These are phyloP conservation scores for Coemansia sp. DNA, from an alignment of 192 early-diverging fungal species.

Conservation along the genomic window DNA sequence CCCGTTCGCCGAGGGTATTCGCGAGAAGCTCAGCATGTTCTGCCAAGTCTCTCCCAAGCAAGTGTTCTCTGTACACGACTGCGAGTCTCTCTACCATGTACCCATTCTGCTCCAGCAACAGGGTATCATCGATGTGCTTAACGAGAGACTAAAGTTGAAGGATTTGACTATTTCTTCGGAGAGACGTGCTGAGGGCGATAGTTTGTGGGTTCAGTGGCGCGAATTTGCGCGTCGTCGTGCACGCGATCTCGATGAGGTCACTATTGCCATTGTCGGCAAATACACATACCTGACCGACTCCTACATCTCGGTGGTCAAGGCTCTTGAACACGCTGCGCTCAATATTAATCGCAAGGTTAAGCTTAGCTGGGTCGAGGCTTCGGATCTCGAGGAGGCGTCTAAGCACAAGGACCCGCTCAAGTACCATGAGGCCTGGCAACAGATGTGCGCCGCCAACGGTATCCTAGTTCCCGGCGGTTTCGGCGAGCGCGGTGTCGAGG, in stretches of 20 bases:
- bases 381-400: conserved; percentile 80
- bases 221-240: conserved; percentile 75
- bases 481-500: conserved; percentile 95
- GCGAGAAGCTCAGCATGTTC: conserved; percentile 97
- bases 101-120: conserved; percentile 90
- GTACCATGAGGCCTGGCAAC: conserved; percentile 96
- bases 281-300: conserved; percentile 97
- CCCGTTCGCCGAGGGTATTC: conserved; percentile 82
- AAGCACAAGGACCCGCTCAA: conserved; percentile 84
- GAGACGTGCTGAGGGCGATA: conserved; percentile 61
- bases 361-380: conserved; percentile 94
- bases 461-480: conserved; percentile 99
- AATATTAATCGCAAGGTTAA: conserved; percentile 82
- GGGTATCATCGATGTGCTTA: conserved; percentile 81
- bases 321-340: conserved; percentile 92
- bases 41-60: conserved; percentile 95
- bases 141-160: conserved; percentile 78
- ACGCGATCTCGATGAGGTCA: conserved; percentile 79
- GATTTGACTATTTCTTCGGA: conserved; percentile 60
- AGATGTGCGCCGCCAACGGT: conserved; percentile 84
- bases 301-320: conserved; percentile 96
- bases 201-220: conserved; percentile 86
- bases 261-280: conserved; percentile 94
- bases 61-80: conserved; percentile 96
- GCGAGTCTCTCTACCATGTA: conserved; percentile 95